A percentile compares a stretch with the other conserved stretches of the same genome.
Conservation (phyloP, 1,139 yeast genomes). For the Suhomyces panamericanus region DNA sequence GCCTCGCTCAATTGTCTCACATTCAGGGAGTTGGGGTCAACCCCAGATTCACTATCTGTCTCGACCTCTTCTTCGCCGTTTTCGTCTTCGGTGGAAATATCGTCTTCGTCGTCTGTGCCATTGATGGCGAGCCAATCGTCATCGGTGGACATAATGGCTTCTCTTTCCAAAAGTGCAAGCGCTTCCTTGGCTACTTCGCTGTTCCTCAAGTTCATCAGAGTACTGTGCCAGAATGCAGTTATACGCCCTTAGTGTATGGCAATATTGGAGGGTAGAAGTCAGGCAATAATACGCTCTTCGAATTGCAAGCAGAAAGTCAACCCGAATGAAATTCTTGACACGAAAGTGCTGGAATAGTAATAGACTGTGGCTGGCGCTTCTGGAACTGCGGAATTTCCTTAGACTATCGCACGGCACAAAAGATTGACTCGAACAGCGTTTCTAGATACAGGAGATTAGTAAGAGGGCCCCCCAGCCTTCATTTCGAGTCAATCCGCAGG, state of each 20-base stretch:
- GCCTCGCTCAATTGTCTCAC: conserved; percentile 1
- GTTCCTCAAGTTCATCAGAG: conserved; percentile 10
- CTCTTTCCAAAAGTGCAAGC: conserved; percentile 12
- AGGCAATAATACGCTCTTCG: not conserved
- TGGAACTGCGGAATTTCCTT: not conserved
- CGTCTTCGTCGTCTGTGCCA: conserved; percentile 3
- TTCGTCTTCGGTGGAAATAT: conserved; percentile 10
- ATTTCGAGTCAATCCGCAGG: too few relatives aligned
- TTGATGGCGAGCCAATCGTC: conserved; percentile 12
- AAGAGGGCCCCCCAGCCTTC: too few relatives aligned
- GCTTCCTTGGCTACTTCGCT: not conserved
- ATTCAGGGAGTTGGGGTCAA: not conserved
- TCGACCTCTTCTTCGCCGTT: conserved; percentile 5
- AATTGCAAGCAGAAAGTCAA: too few relatives aligned
- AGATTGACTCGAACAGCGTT: not conserved
- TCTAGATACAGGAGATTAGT: not conserved
- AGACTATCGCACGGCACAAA: not conserved
- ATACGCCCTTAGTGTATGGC: not conserved
- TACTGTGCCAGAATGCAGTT: not conserved
- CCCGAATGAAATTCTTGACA: too few relatives aligned
- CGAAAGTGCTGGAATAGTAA: too few relatives aligned
- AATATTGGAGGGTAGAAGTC: not conserved
- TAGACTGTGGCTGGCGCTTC: not conserved
- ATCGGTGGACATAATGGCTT: conserved; percentile 17
- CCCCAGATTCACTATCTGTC: conserved; percentile 4